Base-by-base conservation (phyloP, 768 basidiomycete species). In the Leccinum subgranulosum region DNA sequence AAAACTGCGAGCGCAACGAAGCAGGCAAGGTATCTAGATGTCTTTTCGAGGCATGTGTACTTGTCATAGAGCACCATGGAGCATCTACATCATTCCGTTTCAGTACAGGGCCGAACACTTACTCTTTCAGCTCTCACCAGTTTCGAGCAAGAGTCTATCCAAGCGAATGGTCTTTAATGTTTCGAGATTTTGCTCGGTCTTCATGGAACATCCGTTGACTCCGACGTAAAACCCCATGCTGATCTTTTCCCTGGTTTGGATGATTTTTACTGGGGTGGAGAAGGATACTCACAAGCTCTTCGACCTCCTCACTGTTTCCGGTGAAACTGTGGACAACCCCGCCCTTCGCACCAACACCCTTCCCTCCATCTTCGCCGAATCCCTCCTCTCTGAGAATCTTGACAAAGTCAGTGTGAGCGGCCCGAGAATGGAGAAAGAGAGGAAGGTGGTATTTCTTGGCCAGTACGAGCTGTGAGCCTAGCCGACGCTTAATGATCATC, bases 261-360 rank as follows among this genome's bases (percentile, higher is more conserved):
- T 33, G 48, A 11, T 55, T 21, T 23, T 28, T 21, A 15, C 51
- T 53, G 27, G 43, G 3, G 29, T 17, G n/a, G 2, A 43, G 41
- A n/a, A 39, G 36, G 29, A n/a, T 29, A 70, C 84, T 65, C 57
- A 90, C 88, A 48, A 90, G 72, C 66, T 92, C 90, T 8, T 68
- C 64, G 14, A 80, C 82, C 66, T 94, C 90, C 36, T 77, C 79
- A 4, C 66, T 65, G 0, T 79, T 80, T 4, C 92, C 92, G 0
- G 90, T 91, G 71, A 91, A 91, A 59, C 87, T 89, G 66, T 92
- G 92, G 3, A 92, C 88, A 21, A 93, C 91, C 1, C 90, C 91
- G 4, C 89, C 86, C 21, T 76, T 77, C 17, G 77, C 84, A 41
- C 85, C 89, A 56, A 82, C 74, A 28, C 68, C 71, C 58, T 67